These are phyloP conservation scores for Leccinellum albellum DNA, from an alignment of 768 basidiomycete genomes.

Conservation along the genomic window DNA sequence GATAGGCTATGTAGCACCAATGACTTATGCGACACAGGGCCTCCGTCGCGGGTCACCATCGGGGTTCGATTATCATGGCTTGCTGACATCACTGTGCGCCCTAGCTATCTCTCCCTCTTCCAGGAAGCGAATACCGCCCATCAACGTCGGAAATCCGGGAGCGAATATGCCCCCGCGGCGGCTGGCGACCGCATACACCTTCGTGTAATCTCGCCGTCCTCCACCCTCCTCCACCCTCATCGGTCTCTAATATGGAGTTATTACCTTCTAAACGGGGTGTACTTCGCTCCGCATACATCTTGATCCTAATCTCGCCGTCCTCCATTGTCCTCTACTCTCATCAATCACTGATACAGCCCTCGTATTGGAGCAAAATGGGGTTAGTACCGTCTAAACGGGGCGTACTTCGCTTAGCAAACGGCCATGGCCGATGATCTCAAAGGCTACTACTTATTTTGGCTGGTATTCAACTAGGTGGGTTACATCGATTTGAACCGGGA, in stretches of 20 bases:
- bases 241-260: too few species aligned
- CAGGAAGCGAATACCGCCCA: background rate
- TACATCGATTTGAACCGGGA: background rate
- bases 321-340: background rate
- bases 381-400: background rate
- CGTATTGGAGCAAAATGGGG: too few species aligned
- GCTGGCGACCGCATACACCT: background rate
- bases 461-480: background rate
- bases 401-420: background rate
- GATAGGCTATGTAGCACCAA: background rate
- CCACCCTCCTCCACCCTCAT: background rate
- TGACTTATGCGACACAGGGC: background rate
- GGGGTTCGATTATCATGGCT: background rate
- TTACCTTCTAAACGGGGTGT: background rate
- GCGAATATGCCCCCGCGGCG: background rate
- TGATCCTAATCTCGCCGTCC: background rate
- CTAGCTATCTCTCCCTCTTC: background rate
- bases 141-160: background rate
- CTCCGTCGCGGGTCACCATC: background rate
- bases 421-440: background rate
- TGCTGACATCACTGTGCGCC: too few species aligned
- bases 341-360: too few species aligned
- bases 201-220: background rate
- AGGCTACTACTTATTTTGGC: background rate
- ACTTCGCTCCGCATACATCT: background rate